A percentile compares a stretch with the other conserved stretches of the same genome.
phyloP scores from a whole-genome alignment of 305 asterid species.

The Ilex paraguariensis region DNA sequence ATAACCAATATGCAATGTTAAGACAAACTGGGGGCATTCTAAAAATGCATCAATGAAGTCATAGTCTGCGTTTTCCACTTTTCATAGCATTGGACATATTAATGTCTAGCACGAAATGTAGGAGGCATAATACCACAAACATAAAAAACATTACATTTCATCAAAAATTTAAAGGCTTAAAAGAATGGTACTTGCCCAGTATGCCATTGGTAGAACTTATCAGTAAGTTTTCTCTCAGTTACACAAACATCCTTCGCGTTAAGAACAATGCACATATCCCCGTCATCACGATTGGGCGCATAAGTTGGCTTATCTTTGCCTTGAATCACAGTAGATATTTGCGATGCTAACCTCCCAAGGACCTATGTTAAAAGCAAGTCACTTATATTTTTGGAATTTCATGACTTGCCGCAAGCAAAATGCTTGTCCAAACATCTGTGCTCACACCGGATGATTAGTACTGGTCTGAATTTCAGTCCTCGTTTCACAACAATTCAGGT shows the following conservation, averaged over 20 bases:
- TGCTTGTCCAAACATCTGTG: too few species aligned
- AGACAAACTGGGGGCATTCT: neutral
- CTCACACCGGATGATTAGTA: too few species aligned
- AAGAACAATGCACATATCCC: slow-evolving; percentile 83
- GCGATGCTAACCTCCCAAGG: slow-evolving; percentile 90
- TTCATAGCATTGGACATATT: too few species aligned
- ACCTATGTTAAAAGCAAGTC: slow-evolving; percentile 41
- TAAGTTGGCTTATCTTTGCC: slow-evolving; percentile 97
- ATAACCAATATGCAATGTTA: neutral
- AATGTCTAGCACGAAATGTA: too few species aligned
- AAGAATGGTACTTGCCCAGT: slow-evolving; percentile 54
- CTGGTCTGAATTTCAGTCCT: too few species aligned
- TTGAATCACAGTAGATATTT: slow-evolving; percentile 82
- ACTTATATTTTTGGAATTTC: neutral
- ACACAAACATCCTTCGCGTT: slow-evolving; percentile 83
- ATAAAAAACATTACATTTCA: too few species aligned
- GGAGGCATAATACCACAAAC: too few species aligned
- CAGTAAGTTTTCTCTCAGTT: slow-evolving; percentile 88
- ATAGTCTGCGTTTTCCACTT: neutral
- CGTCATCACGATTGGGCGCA: slow-evolving; percentile 66
- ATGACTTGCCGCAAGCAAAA: too few species aligned
- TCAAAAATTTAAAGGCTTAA: neutral
- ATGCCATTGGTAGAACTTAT: slow-evolving; percentile 90
- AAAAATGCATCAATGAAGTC: neutral
- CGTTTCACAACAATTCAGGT: too few species aligned